phyloP scores from a whole-genome alignment of 164 flowering plant genomes.

The Amborella trichopoda region DNA sequence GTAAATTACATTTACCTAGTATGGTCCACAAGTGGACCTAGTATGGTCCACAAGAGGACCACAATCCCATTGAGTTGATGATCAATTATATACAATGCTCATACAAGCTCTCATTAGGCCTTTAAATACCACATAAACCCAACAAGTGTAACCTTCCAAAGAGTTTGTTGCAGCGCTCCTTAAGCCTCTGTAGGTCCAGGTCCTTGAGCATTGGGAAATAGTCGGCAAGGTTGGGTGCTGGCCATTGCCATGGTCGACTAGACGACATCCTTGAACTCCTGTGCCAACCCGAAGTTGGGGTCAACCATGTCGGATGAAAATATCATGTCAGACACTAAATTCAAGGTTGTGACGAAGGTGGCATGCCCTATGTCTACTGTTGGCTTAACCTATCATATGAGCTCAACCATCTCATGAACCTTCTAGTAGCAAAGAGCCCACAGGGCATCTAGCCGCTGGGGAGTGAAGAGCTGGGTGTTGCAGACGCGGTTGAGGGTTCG shows the following conservation, averaged over 20 bases:
- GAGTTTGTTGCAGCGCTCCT: neutral
- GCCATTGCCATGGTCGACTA: slow-evolving; percentile 10
- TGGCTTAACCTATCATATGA: slow-evolving; percentile 1
- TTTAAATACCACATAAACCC: too few species aligned
- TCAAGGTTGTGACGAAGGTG: slow-evolving; percentile 10
- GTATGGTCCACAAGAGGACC: too few species aligned
- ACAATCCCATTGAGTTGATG: too few species aligned
- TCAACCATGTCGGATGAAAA: slow-evolving; percentile 15
- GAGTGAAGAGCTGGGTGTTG: slow-evolving; percentile 5
- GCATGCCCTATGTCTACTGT: slow-evolving; percentile 7
- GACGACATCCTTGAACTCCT: slow-evolving; percentile 14
- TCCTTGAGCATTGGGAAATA: slow-evolving; percentile 8
- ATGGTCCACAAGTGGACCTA: too few species aligned
- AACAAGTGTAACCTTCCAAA: slow-evolving; percentile 1
- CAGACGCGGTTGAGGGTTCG: slow-evolving; percentile 12
- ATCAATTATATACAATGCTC: too few species aligned
- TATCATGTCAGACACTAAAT: slow-evolving; percentile 13
- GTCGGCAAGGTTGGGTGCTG: slow-evolving; percentile 7
- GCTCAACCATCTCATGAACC: slow-evolving; percentile 8
- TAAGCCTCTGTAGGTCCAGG: slow-evolving; percentile 8
- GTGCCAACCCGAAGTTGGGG: slow-evolving; percentile 1
- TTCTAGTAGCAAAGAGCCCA: slow-evolving; percentile 10
- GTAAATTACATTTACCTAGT: too few species aligned
- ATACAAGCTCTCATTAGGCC: too few species aligned
- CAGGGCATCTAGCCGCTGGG: slow-evolving; percentile 4